Percentiles rank a stretch among this genome's conserved stretches.
Evolutionary conservation across 805 yeast genomes (phyloP).

Genomic region (Candida ovalis): DNA sequence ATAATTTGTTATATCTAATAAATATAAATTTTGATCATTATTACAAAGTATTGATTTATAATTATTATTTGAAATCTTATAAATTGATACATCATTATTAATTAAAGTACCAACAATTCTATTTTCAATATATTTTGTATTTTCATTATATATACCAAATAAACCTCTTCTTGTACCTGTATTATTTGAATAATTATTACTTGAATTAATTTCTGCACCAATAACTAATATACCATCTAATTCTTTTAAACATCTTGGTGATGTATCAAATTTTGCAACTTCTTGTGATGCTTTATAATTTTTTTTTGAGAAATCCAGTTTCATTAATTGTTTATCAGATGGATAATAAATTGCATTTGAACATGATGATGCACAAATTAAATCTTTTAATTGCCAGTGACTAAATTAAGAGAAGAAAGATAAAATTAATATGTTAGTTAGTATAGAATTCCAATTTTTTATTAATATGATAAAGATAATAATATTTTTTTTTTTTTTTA

Average conservation of each 20-base stretch:
- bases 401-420: conserved; percentile 3
- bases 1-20: conserved; percentile 51
- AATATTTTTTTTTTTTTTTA: not conserved
- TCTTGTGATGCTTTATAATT: conserved; percentile 18
- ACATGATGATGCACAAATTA: conserved; percentile 51
- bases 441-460: conserved; percentile 4
- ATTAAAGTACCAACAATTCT: conserved; percentile 74
- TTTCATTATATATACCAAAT: conserved; percentile 52
- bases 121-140: conserved; percentile 43
- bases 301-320: conserved; percentile 6
- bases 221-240: conserved; percentile 45
- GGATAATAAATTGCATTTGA: conserved; percentile 55
- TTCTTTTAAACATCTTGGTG: conserved; percentile 71
- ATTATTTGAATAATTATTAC: conserved; percentile 20
- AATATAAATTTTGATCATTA: conserved; percentile 72
- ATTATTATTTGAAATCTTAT: conserved; percentile 39
- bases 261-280: conserved; percentile 50
- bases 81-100: conserved; percentile 70
- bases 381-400: conserved; percentile 49
- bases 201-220: conserved; percentile 38
- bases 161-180: conserved; percentile 55
- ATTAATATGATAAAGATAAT: not conserved
- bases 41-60: conserved; percentile 71
- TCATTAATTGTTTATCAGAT: conserved; percentile 46
- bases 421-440: not conserved